These are phyloP conservation scores for Hymenoscyphus fructigenus DNA, from an alignment of 2,329 filamentous ascomycete genomes.

Conservation along the genomic window DNA sequence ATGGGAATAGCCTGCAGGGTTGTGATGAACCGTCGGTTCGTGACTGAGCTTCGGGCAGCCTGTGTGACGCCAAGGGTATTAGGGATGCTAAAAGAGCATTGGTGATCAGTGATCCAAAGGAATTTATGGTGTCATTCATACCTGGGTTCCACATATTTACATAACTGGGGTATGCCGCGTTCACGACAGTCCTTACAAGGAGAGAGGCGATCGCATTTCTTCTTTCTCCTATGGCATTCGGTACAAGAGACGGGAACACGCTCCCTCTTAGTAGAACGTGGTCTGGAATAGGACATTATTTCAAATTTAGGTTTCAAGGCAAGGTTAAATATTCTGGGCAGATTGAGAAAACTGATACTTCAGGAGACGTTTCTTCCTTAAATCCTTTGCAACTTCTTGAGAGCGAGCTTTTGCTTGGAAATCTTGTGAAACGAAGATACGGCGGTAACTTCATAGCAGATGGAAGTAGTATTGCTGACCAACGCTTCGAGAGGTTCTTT, in stretches of 20 bases:
- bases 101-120: neutral
- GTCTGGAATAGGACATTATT: neutral
- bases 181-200: conserved; percentile 7
- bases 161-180: conserved; percentile 1
- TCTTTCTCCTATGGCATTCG: conserved; percentile 11
- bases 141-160: conserved; percentile 5
- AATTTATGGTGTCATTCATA: neutral
- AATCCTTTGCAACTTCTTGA: neutral
- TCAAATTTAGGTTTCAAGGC: neutral
- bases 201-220: conserved; percentile 4
- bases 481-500: neutral
- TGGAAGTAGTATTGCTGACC: neutral
- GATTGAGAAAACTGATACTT: neutral
- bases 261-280: conserved; percentile 4
- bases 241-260: conserved; percentile 8
- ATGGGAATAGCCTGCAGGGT: neutral
- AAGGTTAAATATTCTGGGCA: neutral
- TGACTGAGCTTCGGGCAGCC: neutral
- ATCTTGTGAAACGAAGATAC: neutral
- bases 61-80: neutral
- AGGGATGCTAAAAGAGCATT: neutral
- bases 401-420: neutral
- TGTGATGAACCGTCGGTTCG: neutral
- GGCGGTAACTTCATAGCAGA: neutral
- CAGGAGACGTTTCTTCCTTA: neutral